phyloP scores from a whole-genome alignment of 257 asterid species.

The Euphrasia confusa region DNA sequence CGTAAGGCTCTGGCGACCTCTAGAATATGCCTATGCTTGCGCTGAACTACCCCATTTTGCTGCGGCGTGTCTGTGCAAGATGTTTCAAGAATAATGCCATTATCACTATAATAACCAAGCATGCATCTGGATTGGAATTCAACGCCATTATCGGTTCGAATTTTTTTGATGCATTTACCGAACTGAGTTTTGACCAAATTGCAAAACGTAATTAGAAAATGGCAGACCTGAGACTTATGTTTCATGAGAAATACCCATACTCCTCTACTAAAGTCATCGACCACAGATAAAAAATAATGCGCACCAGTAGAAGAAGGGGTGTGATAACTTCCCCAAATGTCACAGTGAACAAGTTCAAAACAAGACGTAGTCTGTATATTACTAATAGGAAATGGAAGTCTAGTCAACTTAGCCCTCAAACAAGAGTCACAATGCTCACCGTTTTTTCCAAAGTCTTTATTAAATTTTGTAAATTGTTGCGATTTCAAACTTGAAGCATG shows the following conservation, averaged over 20 bases:
- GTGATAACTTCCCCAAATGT: not conserved
- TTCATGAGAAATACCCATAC: not conserved
- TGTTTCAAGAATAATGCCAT: no score
- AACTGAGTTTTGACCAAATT: no score
- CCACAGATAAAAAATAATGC: not conserved
- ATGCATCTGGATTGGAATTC: no score
- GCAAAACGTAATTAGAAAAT: not conserved
- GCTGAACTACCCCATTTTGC: no score
- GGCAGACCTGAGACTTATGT: not conserved
- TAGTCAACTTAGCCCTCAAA: not conserved
- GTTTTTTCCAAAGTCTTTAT: no score
- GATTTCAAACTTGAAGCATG: not conserved
- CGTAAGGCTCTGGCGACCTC: no score
- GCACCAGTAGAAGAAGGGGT: not conserved
- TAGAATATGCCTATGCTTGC: no score
- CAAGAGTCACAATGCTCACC: no score
- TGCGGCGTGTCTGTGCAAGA: no score
- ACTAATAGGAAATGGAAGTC: not conserved
- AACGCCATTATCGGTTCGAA: no score
- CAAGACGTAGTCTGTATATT: not conserved
- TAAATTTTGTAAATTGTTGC: not conserved
- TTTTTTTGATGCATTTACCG: no score
- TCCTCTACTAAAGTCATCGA: not conserved
- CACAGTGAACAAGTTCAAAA: not conserved
- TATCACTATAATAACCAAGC: no score